Base-by-base conservation (phyloP, 1,284 basidiomycete species). In the Stereum hirsutum region DNA sequence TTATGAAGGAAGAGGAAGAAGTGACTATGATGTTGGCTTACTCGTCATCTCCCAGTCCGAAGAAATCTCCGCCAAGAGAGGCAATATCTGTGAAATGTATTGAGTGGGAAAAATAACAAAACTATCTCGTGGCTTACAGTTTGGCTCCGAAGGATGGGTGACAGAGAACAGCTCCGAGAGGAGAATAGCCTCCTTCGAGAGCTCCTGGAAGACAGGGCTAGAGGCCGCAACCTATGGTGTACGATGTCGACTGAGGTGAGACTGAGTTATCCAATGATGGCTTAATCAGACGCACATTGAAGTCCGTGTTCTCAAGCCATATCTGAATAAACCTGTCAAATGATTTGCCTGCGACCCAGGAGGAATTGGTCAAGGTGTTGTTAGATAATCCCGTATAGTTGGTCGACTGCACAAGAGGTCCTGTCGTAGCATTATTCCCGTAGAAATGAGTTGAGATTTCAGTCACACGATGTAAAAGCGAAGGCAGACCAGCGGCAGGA, bases 141-240 rank as follows among this genome's bases (percentile, higher is more conserved):
- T 80, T 15, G 81, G 80, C 56, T 83, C 71, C 1, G 75, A 78
- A 12, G 78, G 66, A 52, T 83, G 80, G 1, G 81, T 81, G 25
- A 82, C 49, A 0, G 62, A 74, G 50, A 75, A 75, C 58, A 70
- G 81, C 32, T 68, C 60, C 24, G 63, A 63, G 27, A 84, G 62
- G 4, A 68, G 54, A 44, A 83, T 61, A 12, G 78, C 78, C 51
- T 78, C 60, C 41, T 63, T 56, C 10, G 73, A 68, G 27, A 84
- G 62, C 39, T 60, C 57, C 43, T 64, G 58, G 58, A 84, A 80
- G 12, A 59, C 60, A 4, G 60, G 37, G n/a, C n/a, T n/a, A n/a
- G n/a, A n/a, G n/a, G n/a, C n/a, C n/a, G n/a, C 23, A 62, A 58
- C 8, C 60, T 53, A 0, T 11, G 5, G 17, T 17, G 6, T 14